Evolutionary conservation across 2,329 filamentous ascomycete genomes (phyloP).

Genomic region (Venturiaceae sp.): DNA sequence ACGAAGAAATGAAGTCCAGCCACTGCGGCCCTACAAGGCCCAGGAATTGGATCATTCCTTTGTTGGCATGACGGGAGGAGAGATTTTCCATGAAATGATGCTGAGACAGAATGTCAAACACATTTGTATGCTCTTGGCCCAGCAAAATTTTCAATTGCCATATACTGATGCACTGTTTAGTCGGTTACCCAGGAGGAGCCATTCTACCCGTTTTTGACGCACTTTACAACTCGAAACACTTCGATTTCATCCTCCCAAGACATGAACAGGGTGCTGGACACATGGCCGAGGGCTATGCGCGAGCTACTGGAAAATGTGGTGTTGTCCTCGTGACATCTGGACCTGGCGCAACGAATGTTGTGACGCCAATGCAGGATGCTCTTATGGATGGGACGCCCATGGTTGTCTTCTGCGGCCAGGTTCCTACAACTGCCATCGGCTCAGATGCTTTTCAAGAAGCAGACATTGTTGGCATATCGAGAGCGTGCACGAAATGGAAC

Average conservation of each 20-base stretch:
- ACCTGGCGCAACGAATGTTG: constrained; percentile 90
- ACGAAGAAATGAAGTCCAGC: constrained; percentile 29
- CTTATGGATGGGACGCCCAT: constrained; percentile 91
- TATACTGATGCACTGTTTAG: constrained; percentile 18
- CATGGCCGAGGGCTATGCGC: constrained; percentile 96
- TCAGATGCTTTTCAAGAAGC: constrained; percentile 97
- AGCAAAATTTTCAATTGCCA: constrained; percentile 4
- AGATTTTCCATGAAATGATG: constrained; percentile 99
- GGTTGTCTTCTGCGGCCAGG: constrained; percentile 93
- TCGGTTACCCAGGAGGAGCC: constrained; percentile 79
- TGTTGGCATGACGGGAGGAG: constrained; percentile 87
- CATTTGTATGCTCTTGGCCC: constrained; percentile 59
- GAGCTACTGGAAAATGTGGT: constrained; percentile 85
- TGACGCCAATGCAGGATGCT: constrained; percentile 94
- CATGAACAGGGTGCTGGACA: constrained; percentile 98
- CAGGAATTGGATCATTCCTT: constrained; percentile 53
- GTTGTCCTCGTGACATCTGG: constrained; percentile 96
- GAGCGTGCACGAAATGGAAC: constrained; percentile 98
- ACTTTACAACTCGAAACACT: constrained; percentile 96
- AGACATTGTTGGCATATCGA: constrained; percentile 86
- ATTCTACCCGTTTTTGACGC: constrained; percentile 98
- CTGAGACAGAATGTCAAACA: constrained; percentile 84
- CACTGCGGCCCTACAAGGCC: constrained; percentile 34
- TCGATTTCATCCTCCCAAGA: constrained; percentile 88
- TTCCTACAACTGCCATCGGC: constrained; percentile 79